Evolutionary conservation across 2,329 filamentous ascomycete species (phyloP).

Genomic region (Gaeumannomyces sp.): DNA sequence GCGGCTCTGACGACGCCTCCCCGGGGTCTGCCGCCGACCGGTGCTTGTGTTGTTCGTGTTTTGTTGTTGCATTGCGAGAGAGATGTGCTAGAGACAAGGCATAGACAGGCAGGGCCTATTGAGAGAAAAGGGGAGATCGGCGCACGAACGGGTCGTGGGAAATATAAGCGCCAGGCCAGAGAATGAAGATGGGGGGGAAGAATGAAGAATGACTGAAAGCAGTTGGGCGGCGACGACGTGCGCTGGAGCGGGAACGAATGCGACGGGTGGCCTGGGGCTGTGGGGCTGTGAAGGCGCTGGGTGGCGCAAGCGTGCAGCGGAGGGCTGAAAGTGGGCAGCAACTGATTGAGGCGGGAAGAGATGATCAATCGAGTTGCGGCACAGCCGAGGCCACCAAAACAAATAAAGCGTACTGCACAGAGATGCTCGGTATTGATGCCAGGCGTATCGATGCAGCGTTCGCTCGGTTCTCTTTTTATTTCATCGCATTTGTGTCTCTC

Average conservation of each 20-base stretch:
- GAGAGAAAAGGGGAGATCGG: too few relatives aligned
- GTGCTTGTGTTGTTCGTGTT: slow-evolving; percentile 17
- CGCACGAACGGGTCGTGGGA: slow-evolving; percentile 7
- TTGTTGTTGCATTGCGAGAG: slow-evolving; percentile 27
- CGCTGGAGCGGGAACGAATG: neutral
- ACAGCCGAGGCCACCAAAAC: neutral
- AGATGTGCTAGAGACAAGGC: slow-evolving; percentile 1
- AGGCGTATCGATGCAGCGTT: neutral
- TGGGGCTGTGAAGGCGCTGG: neutral
- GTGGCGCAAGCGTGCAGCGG: slow-evolving; percentile 1
- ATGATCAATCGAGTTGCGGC: neutral
- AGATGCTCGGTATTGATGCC: neutral
- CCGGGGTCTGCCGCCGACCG: slow-evolving; percentile 30
- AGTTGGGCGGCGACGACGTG: neutral
- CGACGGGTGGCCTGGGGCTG: neutral
- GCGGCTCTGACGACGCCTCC: slow-evolving; percentile 34
- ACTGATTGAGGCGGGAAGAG: neutral
- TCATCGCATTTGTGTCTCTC: neutral
- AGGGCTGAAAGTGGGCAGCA: neutral
- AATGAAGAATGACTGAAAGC: neutral
- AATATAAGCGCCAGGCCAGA: slow-evolving; percentile 5
- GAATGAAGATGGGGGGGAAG: slow-evolving; percentile 6
- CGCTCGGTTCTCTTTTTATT: neutral
- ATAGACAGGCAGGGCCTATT: too few relatives aligned
- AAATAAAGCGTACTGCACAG: neutral